A percentile compares a stretch with the other conserved stretches of the same genome.
phyloP scores from a whole-genome alignment of 2,329 filamentous ascomycete genomes.

The Penicillium oxalicum region DNA sequence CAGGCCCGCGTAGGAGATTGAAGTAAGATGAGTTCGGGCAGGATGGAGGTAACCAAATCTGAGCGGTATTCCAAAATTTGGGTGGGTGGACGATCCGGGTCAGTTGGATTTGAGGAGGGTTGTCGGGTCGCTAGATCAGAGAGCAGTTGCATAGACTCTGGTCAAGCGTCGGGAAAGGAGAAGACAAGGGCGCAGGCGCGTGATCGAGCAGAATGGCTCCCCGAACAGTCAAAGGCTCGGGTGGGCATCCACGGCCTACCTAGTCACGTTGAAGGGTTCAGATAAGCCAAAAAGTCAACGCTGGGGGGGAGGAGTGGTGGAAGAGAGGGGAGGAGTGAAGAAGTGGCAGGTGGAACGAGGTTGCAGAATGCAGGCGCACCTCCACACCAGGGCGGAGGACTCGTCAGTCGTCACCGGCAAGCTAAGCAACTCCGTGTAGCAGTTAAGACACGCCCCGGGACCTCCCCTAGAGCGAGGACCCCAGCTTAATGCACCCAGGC shows the following conservation, averaged over 20 bases:
- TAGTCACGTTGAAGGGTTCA: too few relatives aligned
- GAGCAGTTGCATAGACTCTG: conserved; percentile 9
- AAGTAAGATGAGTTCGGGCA: not conserved
- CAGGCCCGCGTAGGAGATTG: conserved; percentile 20
- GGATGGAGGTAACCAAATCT: not conserved
- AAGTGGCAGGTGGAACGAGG: conserved; percentile 35
- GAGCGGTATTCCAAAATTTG: not conserved
- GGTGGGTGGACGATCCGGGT: not conserved
- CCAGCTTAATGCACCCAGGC: too few relatives aligned
- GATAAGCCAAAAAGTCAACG: not conserved
- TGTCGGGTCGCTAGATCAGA: conserved; percentile 12
- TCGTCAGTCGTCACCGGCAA: too few relatives aligned
- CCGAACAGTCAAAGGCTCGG: too few relatives aligned
- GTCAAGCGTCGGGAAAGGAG: conserved; percentile 12
- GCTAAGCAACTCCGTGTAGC: too few relatives aligned
- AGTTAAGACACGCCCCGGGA: too few relatives aligned
- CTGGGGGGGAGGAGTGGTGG: conserved; percentile 6
- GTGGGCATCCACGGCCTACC: too few relatives aligned
- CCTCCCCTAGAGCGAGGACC: not conserved
- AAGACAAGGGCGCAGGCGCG: conserved; percentile 23
- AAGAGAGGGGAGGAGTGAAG: conserved; percentile 4
- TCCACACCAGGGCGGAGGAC: too few relatives aligned
- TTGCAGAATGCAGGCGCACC: conserved; percentile 7
- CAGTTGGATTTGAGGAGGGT: conserved; percentile 4
- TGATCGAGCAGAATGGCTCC: conserved; percentile 20